Conservation (phyloP, 352 stramenopile genomes). For the Phytophthora hybrid region DNA sequence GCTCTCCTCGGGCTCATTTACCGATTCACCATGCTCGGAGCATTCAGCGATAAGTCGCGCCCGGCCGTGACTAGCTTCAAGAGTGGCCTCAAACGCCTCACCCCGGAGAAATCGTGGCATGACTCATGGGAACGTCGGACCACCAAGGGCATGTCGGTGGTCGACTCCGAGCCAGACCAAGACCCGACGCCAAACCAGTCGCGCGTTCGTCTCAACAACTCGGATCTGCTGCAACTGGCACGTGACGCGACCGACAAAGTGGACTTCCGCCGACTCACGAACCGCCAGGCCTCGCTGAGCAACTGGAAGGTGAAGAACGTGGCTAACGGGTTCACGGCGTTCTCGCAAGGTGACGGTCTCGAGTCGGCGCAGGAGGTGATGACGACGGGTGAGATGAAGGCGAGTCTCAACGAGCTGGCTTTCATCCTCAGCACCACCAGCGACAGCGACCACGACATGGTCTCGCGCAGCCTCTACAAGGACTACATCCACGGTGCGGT, state of each 20-base stretch:
- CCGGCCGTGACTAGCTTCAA: conserved; percentile 37
- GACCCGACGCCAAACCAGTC: conserved; percentile 21
- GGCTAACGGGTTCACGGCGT: conserved; percentile 43
- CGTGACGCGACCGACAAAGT: conserved; percentile 37
- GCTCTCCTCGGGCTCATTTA: conserved; percentile 13
- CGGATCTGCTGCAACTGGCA: conserved; percentile 31
- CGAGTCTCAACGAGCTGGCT: conserved; percentile 48
- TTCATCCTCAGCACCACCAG: conserved; percentile 43
- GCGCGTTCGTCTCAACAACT: conserved; percentile 26
- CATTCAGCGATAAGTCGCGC: conserved; percentile 28
- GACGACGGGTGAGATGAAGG: conserved; percentile 42
- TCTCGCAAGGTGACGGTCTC: conserved; percentile 44
- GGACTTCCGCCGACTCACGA: conserved; percentile 37
- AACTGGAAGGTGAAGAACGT: conserved; percentile 48
- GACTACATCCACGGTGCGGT: conserved; percentile 61
- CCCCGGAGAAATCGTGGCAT: conserved; percentile 28
- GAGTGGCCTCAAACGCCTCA: conserved; percentile 32
- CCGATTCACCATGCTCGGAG: conserved; percentile 36
- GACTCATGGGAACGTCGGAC: conserved; percentile 28
- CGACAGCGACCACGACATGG: conserved; percentile 39
- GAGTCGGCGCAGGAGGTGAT: conserved; percentile 43
- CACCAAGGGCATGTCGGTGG: conserved; percentile 32
- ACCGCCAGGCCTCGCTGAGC: conserved; percentile 35
- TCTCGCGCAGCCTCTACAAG: conserved; percentile 56
- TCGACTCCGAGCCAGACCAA: conserved; percentile 28